Conservation (phyloP, 2,329 filamentous ascomycete species). For the Emmonsia crescens region DNA sequence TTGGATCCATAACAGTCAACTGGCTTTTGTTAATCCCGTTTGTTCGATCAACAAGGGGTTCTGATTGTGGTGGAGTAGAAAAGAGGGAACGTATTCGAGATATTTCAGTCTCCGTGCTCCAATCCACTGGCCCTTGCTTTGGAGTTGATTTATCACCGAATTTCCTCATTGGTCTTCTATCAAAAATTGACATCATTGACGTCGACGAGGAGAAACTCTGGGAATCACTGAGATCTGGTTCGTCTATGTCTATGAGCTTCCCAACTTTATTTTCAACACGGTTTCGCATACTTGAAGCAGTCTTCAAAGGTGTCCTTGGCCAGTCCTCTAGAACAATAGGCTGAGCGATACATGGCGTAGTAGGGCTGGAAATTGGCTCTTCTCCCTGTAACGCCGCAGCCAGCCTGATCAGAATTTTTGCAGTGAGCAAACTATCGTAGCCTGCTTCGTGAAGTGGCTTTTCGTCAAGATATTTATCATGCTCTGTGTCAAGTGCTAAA, state of each 20-base stretch:
- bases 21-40: conserved; percentile 8
- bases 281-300: not conserved
- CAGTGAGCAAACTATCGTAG: conserved; percentile 52
- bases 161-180: not conserved
- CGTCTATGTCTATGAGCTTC: conserved; percentile 3
- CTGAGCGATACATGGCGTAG: not conserved
- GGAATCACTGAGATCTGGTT: conserved; percentile 4
- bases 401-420: conserved; percentile 47
- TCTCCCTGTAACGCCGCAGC: conserved; percentile 41
- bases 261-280: not conserved
- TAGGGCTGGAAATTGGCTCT: conserved; percentile 9
- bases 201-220: not conserved
- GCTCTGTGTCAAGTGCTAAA: conserved; percentile 22
- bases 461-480: conserved; percentile 22
- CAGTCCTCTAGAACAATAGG: not conserved
- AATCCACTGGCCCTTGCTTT: conserved; percentile 6
- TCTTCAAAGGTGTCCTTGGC: not conserved
- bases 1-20: not conserved
- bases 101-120: not conserved
- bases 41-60: conserved; percentile 16
- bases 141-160: not conserved
- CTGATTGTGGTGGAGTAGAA: conserved; percentile 22
- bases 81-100: conserved; percentile 16
- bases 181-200: not conserved
- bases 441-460: conserved; percentile 46